Base-by-base conservation (phyloP, 1,284 basidiomycete species). In the Boletus sp. region DNA sequence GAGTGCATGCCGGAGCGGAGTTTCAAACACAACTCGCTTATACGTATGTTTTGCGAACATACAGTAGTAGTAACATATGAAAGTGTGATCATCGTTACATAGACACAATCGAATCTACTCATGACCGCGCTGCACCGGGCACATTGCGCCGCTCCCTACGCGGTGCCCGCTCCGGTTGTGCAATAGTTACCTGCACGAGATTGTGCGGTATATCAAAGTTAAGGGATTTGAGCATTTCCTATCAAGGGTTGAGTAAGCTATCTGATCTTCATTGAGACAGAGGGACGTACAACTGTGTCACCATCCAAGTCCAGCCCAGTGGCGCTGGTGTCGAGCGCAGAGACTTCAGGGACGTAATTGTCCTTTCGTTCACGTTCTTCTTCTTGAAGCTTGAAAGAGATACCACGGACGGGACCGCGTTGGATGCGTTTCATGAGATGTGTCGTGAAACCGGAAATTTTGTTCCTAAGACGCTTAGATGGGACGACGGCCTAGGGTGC, bases 361-460 rank as follows among this genome's bases (percentile, higher is more conserved):
- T 98, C 96, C 88, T 99, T 99, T 77, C 97, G 86, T 83, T 99
- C 97, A 70, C 97, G 89, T 84, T 99, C 97, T 83, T 99, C 97
- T 79, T 99, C 97, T 80, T 99, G 97, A 70, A 99, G 92, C 83
- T 98, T 98, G 95, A 99, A 99, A 68, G 96, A 98, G 80, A 99
- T 99, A 75, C 97, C 97, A 73, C 96, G 95, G 68, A 99, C 97
- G 73, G 97, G 97, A n/a, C 97, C 97, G 69, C 91, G 91, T 81
- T 98, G 95, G 76, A 99, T 99, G 76, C 97, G 95, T 88, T 96
- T 98, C 97, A 99, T 99, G 78, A 99, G 85, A 80, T 99, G 97
- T 74, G 97, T 99, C 69, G 97, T 99, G 90, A 98, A 99, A 60
- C 97, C 97, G 35, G 97, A 92, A 74, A 99, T 94, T 88, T 99